phyloP scores from a whole-genome alignment of 495 filamentous ascomycete genomes.

The Staphylotrichum tortipilum region DNA sequence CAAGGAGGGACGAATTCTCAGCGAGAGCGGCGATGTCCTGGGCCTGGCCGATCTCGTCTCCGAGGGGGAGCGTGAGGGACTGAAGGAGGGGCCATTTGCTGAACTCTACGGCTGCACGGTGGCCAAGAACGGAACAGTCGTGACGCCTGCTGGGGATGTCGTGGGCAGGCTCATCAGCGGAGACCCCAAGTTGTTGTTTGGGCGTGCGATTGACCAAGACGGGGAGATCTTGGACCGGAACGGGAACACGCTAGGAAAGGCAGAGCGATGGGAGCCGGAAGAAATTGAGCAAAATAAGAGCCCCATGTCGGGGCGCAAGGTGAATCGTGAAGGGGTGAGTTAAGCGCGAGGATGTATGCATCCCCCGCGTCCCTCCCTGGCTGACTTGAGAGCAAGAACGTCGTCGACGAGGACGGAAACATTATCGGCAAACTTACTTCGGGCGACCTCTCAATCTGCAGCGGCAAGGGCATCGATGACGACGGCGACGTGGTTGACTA shows the following conservation, averaged over 20 bases:
- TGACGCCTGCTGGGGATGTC: constrained; percentile 51
- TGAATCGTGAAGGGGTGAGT: constrained; percentile 80
- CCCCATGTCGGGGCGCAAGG: constrained; percentile 62
- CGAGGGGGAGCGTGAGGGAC: constrained; percentile 55
- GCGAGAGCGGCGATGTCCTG: constrained; percentile 70
- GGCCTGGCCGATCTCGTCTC: constrained; percentile 72
- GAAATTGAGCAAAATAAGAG: constrained; percentile 53
- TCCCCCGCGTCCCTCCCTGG: too few relatives aligned
- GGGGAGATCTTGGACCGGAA: constrained; percentile 76
- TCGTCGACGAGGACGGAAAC: constrained; percentile 72
- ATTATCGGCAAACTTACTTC: constrained; percentile 70
- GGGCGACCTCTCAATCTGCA: constrained; percentile 59
- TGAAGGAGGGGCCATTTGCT: constrained; percentile 70
- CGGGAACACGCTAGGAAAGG: constrained; percentile 72
- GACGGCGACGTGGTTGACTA: constrained; percentile 77
- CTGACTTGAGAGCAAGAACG: too few relatives aligned
- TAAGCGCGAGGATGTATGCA: too few relatives aligned
- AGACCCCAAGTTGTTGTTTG: constrained; percentile 61
- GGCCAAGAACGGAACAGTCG: constrained; percentile 66
- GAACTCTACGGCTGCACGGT: constrained; percentile 67
- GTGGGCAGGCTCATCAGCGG: constrained; percentile 69
- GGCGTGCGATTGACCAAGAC: constrained; percentile 72
- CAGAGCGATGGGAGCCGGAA: constrained; percentile 74
- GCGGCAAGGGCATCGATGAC: constrained; percentile 76
- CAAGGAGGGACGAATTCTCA: constrained; percentile 71